Evolutionary conservation across 768 basidiomycete genomes (phyloP).

Genomic region (Panellus pusillus): DNA sequence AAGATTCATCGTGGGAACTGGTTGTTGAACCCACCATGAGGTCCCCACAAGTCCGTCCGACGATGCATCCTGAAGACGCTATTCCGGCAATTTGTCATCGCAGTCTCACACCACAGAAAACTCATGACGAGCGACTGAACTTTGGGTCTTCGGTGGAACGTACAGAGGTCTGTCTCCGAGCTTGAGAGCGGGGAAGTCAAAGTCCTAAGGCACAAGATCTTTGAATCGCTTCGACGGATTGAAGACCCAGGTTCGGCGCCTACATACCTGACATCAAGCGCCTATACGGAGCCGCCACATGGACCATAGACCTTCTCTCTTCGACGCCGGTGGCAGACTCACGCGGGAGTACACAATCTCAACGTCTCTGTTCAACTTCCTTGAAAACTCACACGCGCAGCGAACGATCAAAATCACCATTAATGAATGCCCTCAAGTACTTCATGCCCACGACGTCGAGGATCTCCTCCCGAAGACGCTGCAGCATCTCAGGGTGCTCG

Average conservation of each 20-base stretch:
- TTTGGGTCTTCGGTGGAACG: constrained; percentile 38
- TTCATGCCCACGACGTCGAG: constrained; percentile 54
- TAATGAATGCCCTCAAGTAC: constrained; percentile 45
- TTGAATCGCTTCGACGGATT: no score
- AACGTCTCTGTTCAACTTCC: constrained; percentile 42
- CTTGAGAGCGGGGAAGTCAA: constrained; percentile 24
- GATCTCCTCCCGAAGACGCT: constrained; percentile 52
- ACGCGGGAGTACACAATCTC: constrained; percentile 55
- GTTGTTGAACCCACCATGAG: constrained; percentile 18
- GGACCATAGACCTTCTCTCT: no score
- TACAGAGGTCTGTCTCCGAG: constrained; percentile 36
- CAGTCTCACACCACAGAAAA: no score
- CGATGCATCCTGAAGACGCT: constrained; percentile 62
- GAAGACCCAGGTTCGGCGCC: no score
- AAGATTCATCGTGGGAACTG: no score
- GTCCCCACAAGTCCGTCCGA: constrained; percentile 64
- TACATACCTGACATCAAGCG: no score
- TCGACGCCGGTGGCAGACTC: no score
- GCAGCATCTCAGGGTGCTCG: constrained; percentile 43
- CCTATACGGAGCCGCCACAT: no score
- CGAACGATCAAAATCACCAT: neutral
- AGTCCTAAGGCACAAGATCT: no score
- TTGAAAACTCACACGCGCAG: no score
- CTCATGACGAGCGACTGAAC: no score
- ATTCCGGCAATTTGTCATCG: constrained; percentile 32